Conservation (phyloP, 2,329 filamentous ascomycete genomes). For the Trichothecium sympodiale region DNA sequence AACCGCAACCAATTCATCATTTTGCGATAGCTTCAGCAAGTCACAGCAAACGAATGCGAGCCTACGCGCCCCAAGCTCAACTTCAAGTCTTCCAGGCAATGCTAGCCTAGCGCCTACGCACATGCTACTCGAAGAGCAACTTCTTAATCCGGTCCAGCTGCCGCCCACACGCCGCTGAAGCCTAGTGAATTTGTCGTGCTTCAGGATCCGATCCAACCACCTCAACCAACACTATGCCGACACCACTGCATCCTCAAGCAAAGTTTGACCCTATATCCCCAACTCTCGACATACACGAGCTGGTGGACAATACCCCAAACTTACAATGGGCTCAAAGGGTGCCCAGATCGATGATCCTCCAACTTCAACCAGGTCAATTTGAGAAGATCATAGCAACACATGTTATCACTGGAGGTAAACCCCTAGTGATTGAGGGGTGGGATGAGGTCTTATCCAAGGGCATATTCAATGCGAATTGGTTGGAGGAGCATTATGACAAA, state of each 20-base stretch:
- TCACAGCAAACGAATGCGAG: no score
- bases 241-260: slow-evolving; percentile 64
- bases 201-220: no score
- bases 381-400: slow-evolving; percentile 77
- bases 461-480: slow-evolving; percentile 73
- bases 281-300: slow-evolving; percentile 61
- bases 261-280: slow-evolving; percentile 88
- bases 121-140: no score
- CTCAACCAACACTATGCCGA: slow-evolving; percentile 49
- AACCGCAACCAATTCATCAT: no score
- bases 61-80: no score
- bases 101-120: no score
- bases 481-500: slow-evolving; percentile 66
- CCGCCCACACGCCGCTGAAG: no score
- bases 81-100: no score
- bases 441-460: slow-evolving; percentile 61
- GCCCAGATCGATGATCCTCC: slow-evolving; percentile 64
- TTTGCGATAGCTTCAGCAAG: no score
- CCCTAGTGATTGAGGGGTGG: slow-evolving; percentile 85
- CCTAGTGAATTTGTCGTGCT: no score
- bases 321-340: slow-evolving; percentile 82
- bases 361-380: slow-evolving; percentile 56
- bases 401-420: slow-evolving; percentile 76
- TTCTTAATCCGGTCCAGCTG: no score
- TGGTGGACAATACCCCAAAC: slow-evolving; percentile 71